These are phyloP conservation scores for Flagelloscypha sp. DNA, from an alignment of 768 basidiomycete genomes.

Conservation along the genomic window DNA sequence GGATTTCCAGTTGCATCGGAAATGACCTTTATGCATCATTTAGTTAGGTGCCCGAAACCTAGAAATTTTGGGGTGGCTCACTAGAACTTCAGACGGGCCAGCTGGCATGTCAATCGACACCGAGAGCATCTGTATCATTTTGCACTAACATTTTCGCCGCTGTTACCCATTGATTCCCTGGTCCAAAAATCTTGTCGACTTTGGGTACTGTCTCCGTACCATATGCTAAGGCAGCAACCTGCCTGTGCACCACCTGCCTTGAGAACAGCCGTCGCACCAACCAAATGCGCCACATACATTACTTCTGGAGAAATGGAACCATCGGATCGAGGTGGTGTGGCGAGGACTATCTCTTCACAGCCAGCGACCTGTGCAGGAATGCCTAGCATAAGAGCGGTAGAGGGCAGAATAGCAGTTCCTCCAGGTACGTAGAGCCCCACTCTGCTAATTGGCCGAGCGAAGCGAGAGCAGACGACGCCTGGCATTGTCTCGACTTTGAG, in stretches of 20 bases:
- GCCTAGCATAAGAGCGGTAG: constrained; percentile 96
- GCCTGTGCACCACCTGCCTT: constrained; percentile 97
- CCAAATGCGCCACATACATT: constrained; percentile 88
- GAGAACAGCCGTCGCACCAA: constrained; percentile 84
- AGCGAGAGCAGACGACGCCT: constrained; percentile 91
- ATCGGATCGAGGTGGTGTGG: constrained; percentile 91
- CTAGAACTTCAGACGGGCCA: constrained; percentile 94
- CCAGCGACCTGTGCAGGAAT: constrained; percentile 97
- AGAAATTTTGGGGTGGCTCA: constrained; percentile 31
- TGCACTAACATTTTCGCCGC: constrained; percentile 99
- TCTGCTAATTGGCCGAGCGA: constrained; percentile 89
- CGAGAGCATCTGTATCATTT: constrained; percentile 92
- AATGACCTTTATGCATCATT: constrained; percentile 60
- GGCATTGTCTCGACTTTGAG: constrained; percentile 95
- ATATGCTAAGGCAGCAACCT: constrained; percentile 90
- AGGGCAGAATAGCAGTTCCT: constrained; percentile 92
- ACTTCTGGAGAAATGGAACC: constrained; percentile 95
- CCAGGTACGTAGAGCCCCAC: constrained; percentile 97
- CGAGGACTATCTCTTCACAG: constrained; percentile 85
- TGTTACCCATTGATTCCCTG: constrained; percentile 99
- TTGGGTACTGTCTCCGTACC: constrained; percentile 93
- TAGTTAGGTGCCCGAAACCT: constrained; percentile 4
- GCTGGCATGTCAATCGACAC: constrained; percentile 99
- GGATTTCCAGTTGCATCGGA: constrained; percentile 81
- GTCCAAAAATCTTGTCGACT: constrained; percentile 99